phyloP scores from a whole-genome alignment of 768 basidiomycete genomes.

The Rubroboletus satanas region DNA sequence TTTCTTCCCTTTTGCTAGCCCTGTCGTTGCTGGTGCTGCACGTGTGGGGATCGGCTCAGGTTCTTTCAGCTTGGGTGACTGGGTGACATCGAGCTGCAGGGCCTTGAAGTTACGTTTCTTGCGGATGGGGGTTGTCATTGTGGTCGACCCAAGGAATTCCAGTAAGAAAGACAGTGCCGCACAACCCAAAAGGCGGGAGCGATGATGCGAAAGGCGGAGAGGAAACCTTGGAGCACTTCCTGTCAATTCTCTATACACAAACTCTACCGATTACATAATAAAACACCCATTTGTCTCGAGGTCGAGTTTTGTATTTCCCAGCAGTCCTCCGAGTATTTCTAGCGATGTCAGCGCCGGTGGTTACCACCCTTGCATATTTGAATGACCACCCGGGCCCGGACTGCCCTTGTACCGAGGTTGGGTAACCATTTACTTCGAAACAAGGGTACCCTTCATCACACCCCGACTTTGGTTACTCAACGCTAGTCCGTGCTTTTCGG shows the following conservation, averaged over 20 bases:
- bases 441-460: neutral
- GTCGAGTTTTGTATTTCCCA: neutral
- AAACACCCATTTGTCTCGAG: neutral
- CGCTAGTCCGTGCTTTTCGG: neutral
- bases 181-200: constrained; percentile 6
- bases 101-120: constrained; percentile 93
- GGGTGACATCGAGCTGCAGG: constrained; percentile 64
- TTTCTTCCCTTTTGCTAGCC: constrained; percentile 53
- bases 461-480: no score
- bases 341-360: neutral
- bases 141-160: constrained; percentile 1
- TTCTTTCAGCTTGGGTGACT: constrained; percentile 38
- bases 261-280: constrained; percentile 22
- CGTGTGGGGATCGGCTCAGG: constrained; percentile 45
- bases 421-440: neutral
- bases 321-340: neutral
- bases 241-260: neutral
- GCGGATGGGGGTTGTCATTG: constrained; percentile 61
- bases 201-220: constrained; percentile 15
- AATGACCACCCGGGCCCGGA: neutral
- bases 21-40: constrained; percentile 39
- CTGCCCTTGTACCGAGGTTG: neutral
- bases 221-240: constrained; percentile 10
- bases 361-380: neutral
- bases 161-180: constrained; percentile 3